Conservation (phyloP, 2,329 filamentous ascomycete genomes). For the Anthostomella pinea region DNA sequence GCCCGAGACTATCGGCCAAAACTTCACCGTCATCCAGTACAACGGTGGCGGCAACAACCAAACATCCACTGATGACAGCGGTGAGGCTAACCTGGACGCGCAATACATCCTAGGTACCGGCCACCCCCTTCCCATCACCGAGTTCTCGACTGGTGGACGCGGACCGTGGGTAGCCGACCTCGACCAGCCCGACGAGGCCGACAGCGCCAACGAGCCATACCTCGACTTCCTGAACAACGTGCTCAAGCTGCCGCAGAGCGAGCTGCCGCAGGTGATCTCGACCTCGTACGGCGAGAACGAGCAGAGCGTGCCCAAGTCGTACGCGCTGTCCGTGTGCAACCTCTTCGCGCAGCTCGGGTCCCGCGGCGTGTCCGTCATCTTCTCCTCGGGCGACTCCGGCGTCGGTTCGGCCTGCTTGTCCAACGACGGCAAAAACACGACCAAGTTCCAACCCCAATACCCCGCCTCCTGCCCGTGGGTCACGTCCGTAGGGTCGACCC, state of each 20-base stretch:
- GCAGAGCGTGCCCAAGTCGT: constrained; percentile 57
- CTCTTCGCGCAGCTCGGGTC: constrained; percentile 62
- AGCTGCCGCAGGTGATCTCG: constrained; percentile 58
- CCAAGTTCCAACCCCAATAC: constrained; percentile 50
- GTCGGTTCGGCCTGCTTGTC: constrained; percentile 51
- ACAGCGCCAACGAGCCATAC: constrained; percentile 65
- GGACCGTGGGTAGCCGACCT: constrained; percentile 18
- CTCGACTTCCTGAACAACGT: constrained; percentile 62
- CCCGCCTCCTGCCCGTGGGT: constrained; percentile 46
- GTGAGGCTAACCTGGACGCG: constrained; percentile 19
- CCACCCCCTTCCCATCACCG: constrained; percentile 19
- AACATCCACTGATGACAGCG: constrained; percentile 10
- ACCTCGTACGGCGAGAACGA: constrained; percentile 69
- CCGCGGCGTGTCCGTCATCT: constrained; percentile 61
- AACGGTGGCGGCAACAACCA: constrained; percentile 18
- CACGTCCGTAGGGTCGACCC: constrained; percentile 26
- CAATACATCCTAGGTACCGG: constrained; percentile 18
- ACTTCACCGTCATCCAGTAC: constrained; percentile 15
- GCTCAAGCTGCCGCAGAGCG: constrained; percentile 45
- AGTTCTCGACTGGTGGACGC: constrained; percentile 17
- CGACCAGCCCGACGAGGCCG: constrained; percentile 14
- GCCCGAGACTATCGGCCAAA: constrained; percentile 14
- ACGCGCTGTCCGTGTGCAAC: constrained; percentile 56
- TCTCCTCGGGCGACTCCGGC: constrained; percentile 58
- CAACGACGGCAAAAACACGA: constrained; percentile 48